These are phyloP conservation scores for Maudiozyma turicensis DNA, from an alignment of 805 yeast genomes.

Conservation along the genomic window DNA sequence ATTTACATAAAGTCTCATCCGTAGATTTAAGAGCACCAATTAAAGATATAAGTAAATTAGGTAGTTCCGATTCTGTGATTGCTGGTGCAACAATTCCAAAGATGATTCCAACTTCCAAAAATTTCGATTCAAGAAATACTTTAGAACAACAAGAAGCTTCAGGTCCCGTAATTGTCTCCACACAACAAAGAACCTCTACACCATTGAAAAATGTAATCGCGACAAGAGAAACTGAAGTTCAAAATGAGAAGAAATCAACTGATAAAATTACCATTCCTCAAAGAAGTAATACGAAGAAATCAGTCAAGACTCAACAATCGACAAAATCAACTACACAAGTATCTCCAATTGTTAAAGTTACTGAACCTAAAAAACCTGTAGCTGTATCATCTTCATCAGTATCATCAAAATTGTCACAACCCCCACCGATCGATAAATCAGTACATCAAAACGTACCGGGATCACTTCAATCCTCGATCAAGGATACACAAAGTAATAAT, in stretches of 20 bases:
- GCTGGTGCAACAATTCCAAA: conserved; percentile 29
- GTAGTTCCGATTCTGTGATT: conserved; percentile 7
- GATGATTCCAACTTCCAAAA: conserved; percentile 27
- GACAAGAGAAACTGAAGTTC: neutral
- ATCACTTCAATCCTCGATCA: neutral
- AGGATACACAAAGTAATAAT: neutral
- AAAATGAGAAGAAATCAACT: neutral
- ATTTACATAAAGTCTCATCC: conserved; percentile 1
- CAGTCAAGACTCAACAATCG: neutral
- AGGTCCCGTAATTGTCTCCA: neutral
- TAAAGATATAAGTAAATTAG: conserved; percentile 1
- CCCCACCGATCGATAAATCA: neutral
- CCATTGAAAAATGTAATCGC: neutral
- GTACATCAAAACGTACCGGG: neutral
- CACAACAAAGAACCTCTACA: neutral
- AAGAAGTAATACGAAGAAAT: neutral
- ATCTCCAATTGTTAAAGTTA: neutral
- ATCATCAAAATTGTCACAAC: neutral
- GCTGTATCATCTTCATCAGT: neutral
- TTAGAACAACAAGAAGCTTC: conserved; percentile 2
- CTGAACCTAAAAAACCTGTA: too few relatives aligned
- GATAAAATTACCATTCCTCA: neutral
- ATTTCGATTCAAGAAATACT: conserved; percentile 16
- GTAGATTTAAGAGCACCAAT: conserved; percentile 1
- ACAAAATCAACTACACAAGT: neutral